Evolutionary conservation across 2,329 filamentous ascomycete genomes (phyloP).

Genomic region (Xylariaceae sp.): DNA sequence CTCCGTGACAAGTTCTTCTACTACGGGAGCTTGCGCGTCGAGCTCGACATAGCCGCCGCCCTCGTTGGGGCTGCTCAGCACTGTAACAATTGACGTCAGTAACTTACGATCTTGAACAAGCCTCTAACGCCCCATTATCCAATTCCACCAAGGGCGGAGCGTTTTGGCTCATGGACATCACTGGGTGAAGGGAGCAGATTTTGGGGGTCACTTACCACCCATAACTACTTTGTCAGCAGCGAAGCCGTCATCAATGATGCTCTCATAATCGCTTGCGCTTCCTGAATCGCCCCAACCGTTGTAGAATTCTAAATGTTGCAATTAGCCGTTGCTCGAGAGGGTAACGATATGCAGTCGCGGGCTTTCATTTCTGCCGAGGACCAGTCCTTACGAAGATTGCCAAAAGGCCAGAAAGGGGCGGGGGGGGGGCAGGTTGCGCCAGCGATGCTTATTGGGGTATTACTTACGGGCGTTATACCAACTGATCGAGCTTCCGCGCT

Average conservation of each 20-base stretch:
- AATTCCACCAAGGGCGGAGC: not conserved
- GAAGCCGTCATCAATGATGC: conserved; percentile 62
- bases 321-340: conserved; percentile 4
- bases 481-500: conserved; percentile 60
- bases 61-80: conserved; percentile 74
- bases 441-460: not conserved
- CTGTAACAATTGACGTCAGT: conserved; percentile 11
- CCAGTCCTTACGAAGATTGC: not conserved
- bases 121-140: not conserved
- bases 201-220: conserved; percentile 42
- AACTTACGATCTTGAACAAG: not conserved
- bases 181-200: not conserved
- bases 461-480: conserved; percentile 73
- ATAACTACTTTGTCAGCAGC: conserved; percentile 68
- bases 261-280: conserved; percentile 46
- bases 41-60: conserved; percentile 53
- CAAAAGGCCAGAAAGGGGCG: not conserved
- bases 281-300: conserved; percentile 71
- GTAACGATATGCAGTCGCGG: not conserved
- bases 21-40: conserved; percentile 44
- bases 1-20: conserved; percentile 40
- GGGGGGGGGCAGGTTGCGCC: no score
- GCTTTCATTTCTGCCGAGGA: not conserved
- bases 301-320: conserved; percentile 62
- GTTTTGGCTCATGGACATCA: not conserved